Conservation (phyloP, 129 eudicot genomes). For the Flaveria linearis region DNA sequence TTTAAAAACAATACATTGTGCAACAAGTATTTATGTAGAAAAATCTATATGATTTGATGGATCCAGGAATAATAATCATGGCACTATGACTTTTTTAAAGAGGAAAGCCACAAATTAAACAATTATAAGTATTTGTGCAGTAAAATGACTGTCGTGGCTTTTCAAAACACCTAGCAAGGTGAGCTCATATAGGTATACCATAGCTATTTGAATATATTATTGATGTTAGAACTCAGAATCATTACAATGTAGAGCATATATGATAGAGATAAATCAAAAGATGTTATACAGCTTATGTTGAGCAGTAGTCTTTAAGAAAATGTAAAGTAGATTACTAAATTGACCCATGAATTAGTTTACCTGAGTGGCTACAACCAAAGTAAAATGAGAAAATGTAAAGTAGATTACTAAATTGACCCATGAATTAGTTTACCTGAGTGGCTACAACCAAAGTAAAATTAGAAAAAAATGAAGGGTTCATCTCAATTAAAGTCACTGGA, state of each 20-base stretch:
- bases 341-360: constrained; percentile 37
- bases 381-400: constrained; percentile 76
- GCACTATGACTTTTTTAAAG: no score
- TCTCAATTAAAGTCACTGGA: constrained; percentile 73
- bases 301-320: neutral
- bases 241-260: neutral
- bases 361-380: constrained; percentile 95
- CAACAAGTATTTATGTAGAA: no score
- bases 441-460: constrained; percentile 92
- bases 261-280: constrained; percentile 7
- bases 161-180: no score
- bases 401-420: constrained; percentile 3
- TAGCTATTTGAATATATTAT: neutral
- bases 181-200: no score
- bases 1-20: neutral
- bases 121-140: no score
- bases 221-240: neutral
- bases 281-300: neutral
- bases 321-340: neutral
- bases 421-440: constrained; percentile 67
- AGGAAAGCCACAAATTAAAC: no score
- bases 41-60: no score
- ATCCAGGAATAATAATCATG: no score
- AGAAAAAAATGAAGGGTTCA: constrained; percentile 87
- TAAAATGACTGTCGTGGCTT: no score